Percentiles rank a stretch among this genome's conserved stretches.
Conservation (phyloP, 106 monocot species). For the Dioscorea dumetorum region DNA sequence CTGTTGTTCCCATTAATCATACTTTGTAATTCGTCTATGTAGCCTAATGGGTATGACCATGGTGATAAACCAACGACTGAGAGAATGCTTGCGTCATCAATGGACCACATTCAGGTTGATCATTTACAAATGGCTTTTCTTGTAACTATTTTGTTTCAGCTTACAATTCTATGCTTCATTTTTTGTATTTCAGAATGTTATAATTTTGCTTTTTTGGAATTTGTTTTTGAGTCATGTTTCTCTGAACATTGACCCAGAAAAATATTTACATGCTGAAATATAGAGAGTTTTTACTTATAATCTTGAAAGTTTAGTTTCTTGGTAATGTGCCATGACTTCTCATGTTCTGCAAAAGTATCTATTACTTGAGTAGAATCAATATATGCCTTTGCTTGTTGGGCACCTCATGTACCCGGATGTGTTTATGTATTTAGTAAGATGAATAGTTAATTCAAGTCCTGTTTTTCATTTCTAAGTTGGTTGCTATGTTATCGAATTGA, state of each 20-base stretch:
- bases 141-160: not conserved
- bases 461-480: too few relatives aligned
- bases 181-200: not conserved
- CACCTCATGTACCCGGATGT: too few relatives aligned
- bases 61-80: slow-evolving; percentile 36
- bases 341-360: too few relatives aligned
- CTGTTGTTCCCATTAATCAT: too few relatives aligned
- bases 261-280: not conserved
- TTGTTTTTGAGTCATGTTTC: not conserved
- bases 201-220: not conserved
- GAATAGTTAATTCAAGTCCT: too few relatives aligned
- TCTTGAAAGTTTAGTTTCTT: too few relatives aligned
- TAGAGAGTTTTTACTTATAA: too few relatives aligned
- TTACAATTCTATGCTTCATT: not conserved
- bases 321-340: too few relatives aligned
- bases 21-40: slow-evolving; percentile 2
- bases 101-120: slow-evolving; percentile 71
- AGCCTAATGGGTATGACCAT: slow-evolving; percentile 82
- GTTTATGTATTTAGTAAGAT: too few relatives aligned
- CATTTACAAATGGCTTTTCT: not conserved
- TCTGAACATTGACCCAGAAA: not conserved
- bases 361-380: too few relatives aligned
- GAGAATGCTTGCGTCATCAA: slow-evolving; percentile 40
- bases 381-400: too few relatives aligned
- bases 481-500: too few relatives aligned